phyloP scores from a whole-genome alignment of 1,284 basidiomycete genomes.

The Peniophora sp. region DNA sequence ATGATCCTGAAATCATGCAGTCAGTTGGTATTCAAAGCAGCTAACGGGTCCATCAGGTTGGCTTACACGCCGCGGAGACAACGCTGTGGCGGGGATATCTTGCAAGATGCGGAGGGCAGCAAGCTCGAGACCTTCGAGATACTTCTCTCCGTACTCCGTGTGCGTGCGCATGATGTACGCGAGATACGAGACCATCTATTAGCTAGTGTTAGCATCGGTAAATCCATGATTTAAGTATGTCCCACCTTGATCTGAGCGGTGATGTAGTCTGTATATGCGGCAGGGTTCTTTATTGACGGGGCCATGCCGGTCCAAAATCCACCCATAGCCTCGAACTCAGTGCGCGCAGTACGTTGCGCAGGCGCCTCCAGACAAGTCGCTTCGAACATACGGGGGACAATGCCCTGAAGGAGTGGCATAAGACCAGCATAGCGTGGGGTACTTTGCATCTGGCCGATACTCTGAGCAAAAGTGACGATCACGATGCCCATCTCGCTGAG shows the following conservation, averaged over 20 bases:
- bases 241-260: constrained; percentile 88
- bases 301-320: constrained; percentile 86
- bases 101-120: constrained; percentile 84
- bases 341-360: constrained; percentile 80
- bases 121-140: constrained; percentile 78
- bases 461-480: constrained; percentile 88
- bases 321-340: constrained; percentile 72
- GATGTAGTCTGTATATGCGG: constrained; percentile 84
- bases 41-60: neutral
- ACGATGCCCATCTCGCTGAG: constrained; percentile 93
- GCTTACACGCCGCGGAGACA: constrained; percentile 70
- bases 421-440: constrained; percentile 33
- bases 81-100: constrained; percentile 87
- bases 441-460: constrained; percentile 80
- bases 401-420: constrained; percentile 64
- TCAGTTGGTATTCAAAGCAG: neutral
- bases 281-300: constrained; percentile 65
- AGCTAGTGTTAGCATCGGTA: neutral
- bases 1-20: constrained; percentile 69
- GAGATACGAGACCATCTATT: constrained; percentile 85
- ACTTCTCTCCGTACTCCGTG: constrained; percentile 66
- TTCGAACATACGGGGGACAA: constrained; percentile 71
- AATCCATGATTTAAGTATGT: neutral
- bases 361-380: constrained; percentile 78
- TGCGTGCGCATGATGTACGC: constrained; percentile 83